phyloP scores from a whole-genome alignment of 257 asterid species.

The Jaltomata sinuosa region DNA sequence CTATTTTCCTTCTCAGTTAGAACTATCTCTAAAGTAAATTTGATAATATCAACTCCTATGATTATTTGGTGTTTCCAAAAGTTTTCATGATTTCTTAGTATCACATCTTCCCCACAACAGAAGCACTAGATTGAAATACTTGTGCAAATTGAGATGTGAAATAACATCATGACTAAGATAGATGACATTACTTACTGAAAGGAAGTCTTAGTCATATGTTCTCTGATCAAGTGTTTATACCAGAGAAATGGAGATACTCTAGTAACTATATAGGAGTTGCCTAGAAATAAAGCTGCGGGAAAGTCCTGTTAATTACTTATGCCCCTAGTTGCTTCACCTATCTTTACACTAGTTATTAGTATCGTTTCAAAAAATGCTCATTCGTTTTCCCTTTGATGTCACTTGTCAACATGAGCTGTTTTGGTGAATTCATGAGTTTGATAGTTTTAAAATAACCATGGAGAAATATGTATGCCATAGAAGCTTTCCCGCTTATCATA shows the following conservation, averaged over 20 bases:
- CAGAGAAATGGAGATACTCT: not conserved
- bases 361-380: not conserved
- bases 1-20: not conserved
- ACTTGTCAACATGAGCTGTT: not conserved
- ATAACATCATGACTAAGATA: not conserved
- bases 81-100: not conserved
- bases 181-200: not conserved
- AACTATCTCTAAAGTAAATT: not conserved
- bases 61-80: not conserved
- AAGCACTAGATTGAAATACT: not conserved
- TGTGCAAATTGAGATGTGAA: not conserved
- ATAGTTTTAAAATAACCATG: not conserved
- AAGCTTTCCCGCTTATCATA: not conserved
- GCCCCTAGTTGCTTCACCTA: not conserved
- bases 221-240: not conserved
- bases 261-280: not conserved
- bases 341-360: not conserved
- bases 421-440: not conserved
- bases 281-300: not conserved
- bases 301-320: not conserved
- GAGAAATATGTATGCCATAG: not conserved
- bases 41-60: not conserved
- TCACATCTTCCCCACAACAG: not conserved
- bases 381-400: not conserved
- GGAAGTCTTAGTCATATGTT: not conserved